Base-by-base conservation (phyloP, 164 flowering plant species). In the Nelumbo lutea region DNA sequence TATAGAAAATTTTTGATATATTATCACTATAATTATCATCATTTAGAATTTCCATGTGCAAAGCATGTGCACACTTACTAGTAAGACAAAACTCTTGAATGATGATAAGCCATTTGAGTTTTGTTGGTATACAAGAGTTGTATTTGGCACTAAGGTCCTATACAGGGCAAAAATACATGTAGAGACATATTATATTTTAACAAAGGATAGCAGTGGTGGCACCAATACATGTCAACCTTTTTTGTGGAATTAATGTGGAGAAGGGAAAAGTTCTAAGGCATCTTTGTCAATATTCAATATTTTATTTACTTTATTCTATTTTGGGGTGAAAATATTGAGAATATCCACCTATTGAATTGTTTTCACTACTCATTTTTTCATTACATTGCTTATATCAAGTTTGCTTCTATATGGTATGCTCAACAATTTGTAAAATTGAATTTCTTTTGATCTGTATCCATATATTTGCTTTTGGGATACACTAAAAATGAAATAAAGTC, bases 81-180 rank as follows among this genome's bases (percentile, higher is more conserved):
- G 27, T 27, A 27, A 95, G 74, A 95, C 96, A 1, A 89, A 8
- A 65, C 42, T 72, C 11, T 69, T 95, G 56, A 95, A 90, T 64
- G 70, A 74, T 53, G 96, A 90, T 42, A 70, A 64, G 5, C 87
- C 93, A 2, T 97, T 95, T 69, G 88, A 85, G 62, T 95, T 95
- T 69, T 97, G 91, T 79, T 93, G 96, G 3, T 91, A 90, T 80
- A 95, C 92, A 97, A 86, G 94, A 80, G 96, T 85, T 74, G 93
- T 80, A 39, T 96, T 95, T 59, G 98, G 92, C 67, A 91, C 96
- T 3, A 97, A 95, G 78, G 97, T 95, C 11, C 74, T 92, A 64
- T 88, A 84, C 65, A 83, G 96, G 73, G 90, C 91, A 58, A 95
- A 91, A 80, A 87, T 82, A 3, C 84, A 86, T 1, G 90, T 95